Base-by-base conservation (phyloP, 208 protist species). In the Trypanosoma mega region DNA sequence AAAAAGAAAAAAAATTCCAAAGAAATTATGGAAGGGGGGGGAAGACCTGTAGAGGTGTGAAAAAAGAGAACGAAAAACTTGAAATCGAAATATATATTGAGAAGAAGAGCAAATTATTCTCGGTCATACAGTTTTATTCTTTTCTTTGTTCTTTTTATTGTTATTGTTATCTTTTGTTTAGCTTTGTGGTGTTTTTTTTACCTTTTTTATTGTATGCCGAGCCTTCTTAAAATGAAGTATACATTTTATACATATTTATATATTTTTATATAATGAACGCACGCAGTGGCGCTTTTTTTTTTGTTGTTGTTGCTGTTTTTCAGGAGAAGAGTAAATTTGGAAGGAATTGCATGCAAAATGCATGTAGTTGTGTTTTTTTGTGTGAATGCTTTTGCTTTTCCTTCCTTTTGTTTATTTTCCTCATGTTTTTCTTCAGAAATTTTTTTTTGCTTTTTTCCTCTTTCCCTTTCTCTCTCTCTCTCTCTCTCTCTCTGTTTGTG, bases 91-190 rank as follows among this genome's bases (percentile, higher is more conserved):
- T 5, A 52, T 20, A 34, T 4, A 52, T 1, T 5, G 2, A 26
- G 18, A n/a, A 26, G 26, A 52, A 14, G 47, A 33, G 33, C 26
- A 23, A 12, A n/a, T 23, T 27, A 2, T 11, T 36, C 23, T 44
- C 43, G 37, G 5, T 56, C 24, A 33, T 56, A 23, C 11, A 14
- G 27, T 1, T 24, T 43, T 56, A 27, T 44, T 24, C 34, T 33
- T 29, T 2, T 59, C 27, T 27, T 45, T 23, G 43, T 11, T 59
- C 7, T 2, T 20, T 23, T 21, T 50, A 8, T 27, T 61, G 12
- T 60, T 44, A 52, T 51, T 71, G 16, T 74, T 73, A 34, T 64
- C 52, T 23, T 41, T 20, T 63, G 12, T 18, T 47, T 26, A 36
- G 37, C 23, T 12, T 18, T 63, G 21, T 47, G 18, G 12, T 23